Base-by-base conservation (phyloP, 352 stramenopile genomes). In the Achlya hypogyna region DNA sequence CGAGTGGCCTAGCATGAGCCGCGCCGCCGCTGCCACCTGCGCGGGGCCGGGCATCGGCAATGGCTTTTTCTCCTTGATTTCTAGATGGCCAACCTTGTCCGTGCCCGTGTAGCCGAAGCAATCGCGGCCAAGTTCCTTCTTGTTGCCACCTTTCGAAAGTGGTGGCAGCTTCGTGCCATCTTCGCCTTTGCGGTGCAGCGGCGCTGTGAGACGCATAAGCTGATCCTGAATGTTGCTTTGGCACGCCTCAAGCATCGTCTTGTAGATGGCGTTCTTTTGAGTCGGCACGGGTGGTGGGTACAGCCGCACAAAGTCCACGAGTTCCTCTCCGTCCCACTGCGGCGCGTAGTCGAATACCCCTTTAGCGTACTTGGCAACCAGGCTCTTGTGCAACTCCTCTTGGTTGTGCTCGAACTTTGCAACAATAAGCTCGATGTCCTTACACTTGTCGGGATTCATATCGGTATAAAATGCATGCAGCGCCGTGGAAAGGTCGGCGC, bases 1-100 rank as follows among this genome's bases (percentile, higher is more conserved):
- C 28, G 85, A 91, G 52, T 93, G 82, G 8, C 85, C 85, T 18
- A 93, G 72, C 85, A 93, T 93, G 43, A 93, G 58, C 20, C 85
- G 81, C 56, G 91, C 81, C 38, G 83, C 85, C 6, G 80, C 79
- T n/a, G 85, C 85, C 12, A 88, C 64, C 62, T 93, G 85, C 65
- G 87, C 86, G 0, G 85, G 80, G 0, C 80, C 75, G 5, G 85
- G 85, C 16, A 84, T 78, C 14, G 77, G 74, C 9, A 87, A 69
- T 14, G 82, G 73, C 25, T 88, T 89, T 35, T 69, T 71, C 6
- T 71, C 65, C 70, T 87, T 89, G 31, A 89, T 73, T 10, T 67
- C 56, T 20, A 89, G 69, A 72, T 78, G 85, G 34, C 82, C 75
- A 10, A 82, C 79, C 58, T 89, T 92, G 69, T 92, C 84, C 1